phyloP scores from a whole-genome alignment of 2,329 filamentous ascomycete species.

The Herpotrichia juniperi region DNA sequence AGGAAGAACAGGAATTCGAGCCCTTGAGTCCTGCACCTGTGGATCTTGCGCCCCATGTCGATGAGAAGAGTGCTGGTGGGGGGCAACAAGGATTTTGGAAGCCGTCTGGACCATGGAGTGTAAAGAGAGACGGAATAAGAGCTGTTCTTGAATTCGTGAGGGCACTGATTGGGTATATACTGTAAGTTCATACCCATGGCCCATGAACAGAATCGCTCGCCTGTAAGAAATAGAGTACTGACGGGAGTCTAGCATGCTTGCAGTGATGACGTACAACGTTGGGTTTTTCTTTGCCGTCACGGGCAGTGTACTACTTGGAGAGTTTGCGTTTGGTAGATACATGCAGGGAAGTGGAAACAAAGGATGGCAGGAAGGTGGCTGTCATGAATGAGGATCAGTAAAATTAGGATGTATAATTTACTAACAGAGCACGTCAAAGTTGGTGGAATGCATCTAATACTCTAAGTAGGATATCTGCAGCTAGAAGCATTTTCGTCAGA shows the following conservation, averaged over 20 bases:
- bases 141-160: conserved; percentile 30
- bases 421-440: too few relatives aligned
- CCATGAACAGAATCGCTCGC: neutral
- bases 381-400: conserved; percentile 25
- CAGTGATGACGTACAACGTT: conserved; percentile 41
- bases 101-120: conserved; percentile 24
- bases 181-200: conserved; percentile 21
- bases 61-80: neutral
- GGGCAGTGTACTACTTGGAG: conserved; percentile 34
- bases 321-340: conserved; percentile 35
- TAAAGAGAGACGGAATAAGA: conserved; percentile 24
- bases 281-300: conserved; percentile 38
- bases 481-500: too few relatives aligned
- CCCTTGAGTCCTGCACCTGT: conserved; percentile 20
- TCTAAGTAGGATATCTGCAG: too few relatives aligned
- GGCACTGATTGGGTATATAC: conserved; percentile 34
- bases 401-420: too few relatives aligned
- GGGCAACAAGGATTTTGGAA: conserved; percentile 21
- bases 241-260: conserved; percentile 41
- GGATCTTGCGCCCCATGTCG: neutral
- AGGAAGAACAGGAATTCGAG: conserved; percentile 21
- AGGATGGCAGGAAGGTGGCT: conserved; percentile 31
- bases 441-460: too few relatives aligned
- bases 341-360: conserved; percentile 19
- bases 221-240: too few relatives aligned